Conservation (phyloP, 1,139 yeast species). For the Candida sp. region DNA sequence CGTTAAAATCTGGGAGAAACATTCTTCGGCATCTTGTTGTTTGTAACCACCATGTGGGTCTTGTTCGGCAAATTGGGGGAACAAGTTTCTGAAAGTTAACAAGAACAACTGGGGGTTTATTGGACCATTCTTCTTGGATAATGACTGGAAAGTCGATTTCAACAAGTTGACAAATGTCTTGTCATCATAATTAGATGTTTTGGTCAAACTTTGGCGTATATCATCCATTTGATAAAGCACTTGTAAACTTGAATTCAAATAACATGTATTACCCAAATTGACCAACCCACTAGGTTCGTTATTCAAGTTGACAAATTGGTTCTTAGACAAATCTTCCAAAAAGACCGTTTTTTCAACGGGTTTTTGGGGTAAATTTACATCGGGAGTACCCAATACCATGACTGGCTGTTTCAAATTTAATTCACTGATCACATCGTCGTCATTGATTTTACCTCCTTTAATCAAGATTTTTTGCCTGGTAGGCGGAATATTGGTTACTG, state of each 20-base stretch:
- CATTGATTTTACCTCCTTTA: constrained; percentile 84
- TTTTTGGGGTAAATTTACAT: constrained; percentile 56
- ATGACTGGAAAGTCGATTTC: constrained; percentile 42
- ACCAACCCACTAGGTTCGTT: constrained; percentile 76
- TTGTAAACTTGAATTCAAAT: constrained; percentile 87
- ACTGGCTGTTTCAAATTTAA: constrained; percentile 66
- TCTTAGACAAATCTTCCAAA: constrained; percentile 63
- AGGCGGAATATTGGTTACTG: constrained; percentile 76
- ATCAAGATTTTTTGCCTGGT: constrained; percentile 87
- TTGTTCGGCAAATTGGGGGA: constrained; percentile 88
- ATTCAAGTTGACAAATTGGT: constrained; percentile 34
- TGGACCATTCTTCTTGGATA: constrained; percentile 44
- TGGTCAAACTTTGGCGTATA: constrained; percentile 33
- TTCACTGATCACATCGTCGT: constrained; percentile 45
- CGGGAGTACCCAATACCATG: constrained; percentile 94
- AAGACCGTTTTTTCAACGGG: constrained; percentile 58
- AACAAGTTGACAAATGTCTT: constrained; percentile 20
- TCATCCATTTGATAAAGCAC: constrained; percentile 70
- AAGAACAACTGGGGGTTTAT: constrained; percentile 65
- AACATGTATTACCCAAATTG: constrained; percentile 94
- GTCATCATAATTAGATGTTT: constrained; percentile 1
- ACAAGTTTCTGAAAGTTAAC: constrained; percentile 56
- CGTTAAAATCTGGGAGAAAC: constrained; percentile 74
- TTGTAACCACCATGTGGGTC: constrained; percentile 69
- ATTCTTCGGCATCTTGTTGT: constrained; percentile 99